Evolutionary conservation across 148 eudicot genomes (phyloP).

Genomic region (Gaultheria prostrata): DNA sequence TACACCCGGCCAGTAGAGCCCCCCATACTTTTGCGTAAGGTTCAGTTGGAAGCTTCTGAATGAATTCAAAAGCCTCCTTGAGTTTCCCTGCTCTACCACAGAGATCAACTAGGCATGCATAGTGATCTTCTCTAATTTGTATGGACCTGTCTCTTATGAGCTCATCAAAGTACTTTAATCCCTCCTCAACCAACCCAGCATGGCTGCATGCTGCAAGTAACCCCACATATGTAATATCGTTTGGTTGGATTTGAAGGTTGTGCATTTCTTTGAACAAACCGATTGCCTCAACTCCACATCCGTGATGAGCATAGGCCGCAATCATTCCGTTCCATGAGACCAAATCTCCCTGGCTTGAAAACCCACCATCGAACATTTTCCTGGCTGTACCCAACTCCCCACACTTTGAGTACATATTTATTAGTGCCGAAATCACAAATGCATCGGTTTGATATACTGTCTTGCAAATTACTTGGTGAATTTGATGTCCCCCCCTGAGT

Average conservation of each 20-base stretch:
- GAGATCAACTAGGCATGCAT: conserved; percentile 35
- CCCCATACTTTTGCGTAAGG: conserved; percentile 19
- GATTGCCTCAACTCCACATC: conserved; percentile 31
- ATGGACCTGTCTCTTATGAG: conserved; percentile 26
- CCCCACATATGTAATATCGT: conserved; percentile 38
- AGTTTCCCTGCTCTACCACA: conserved; percentile 41
- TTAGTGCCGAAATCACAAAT: conserved; percentile 29
- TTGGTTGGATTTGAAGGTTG: conserved; percentile 23
- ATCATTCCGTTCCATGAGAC: conserved; percentile 38
- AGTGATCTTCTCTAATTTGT: conserved; percentile 31
- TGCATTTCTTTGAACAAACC: conserved; percentile 32
- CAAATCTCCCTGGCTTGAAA: conserved; percentile 25
- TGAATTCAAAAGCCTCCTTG: conserved; percentile 33
- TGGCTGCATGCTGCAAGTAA: conserved; percentile 43
- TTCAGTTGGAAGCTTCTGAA: conserved; percentile 18
- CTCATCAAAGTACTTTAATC: conserved; percentile 29
- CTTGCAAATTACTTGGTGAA: conserved; percentile 39
- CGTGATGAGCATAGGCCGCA: conserved; percentile 41
- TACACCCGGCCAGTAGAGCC: conserved; percentile 27
- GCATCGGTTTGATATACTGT: conserved; percentile 26
- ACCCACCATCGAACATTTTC: conserved; percentile 27
- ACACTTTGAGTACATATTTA: conserved; percentile 40
- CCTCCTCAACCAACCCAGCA: conserved; percentile 35
- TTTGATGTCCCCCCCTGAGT: conserved; percentile 34
- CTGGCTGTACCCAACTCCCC: conserved; percentile 31